Evolutionary conservation across 495 filamentous ascomycete genomes (phyloP).

Genomic region (Tuber microsphaerosporum): DNA sequence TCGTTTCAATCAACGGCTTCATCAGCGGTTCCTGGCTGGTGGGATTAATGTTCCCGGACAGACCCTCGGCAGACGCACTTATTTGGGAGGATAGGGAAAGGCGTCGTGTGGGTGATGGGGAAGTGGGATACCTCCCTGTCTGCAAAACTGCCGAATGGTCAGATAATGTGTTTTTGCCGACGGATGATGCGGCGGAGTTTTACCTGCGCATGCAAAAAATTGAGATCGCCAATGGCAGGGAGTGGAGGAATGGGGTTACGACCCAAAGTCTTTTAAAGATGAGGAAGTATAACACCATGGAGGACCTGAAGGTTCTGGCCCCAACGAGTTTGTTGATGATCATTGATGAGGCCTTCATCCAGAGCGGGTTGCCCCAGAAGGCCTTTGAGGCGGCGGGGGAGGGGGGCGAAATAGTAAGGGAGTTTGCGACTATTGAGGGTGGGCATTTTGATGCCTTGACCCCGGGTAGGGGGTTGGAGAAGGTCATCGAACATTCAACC

Average conservation of each 20-base stretch:
- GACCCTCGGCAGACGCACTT: neutral
- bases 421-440: slow-evolving; percentile 6
- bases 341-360: neutral
- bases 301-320: neutral
- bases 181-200: slow-evolving; percentile 3
- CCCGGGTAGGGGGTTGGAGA: neutral
- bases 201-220: slow-evolving; percentile 4
- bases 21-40: neutral
- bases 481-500: neutral
- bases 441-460: slow-evolving; percentile 6
- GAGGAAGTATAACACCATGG: neutral
- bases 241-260: slow-evolving; percentile 17
- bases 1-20: slow-evolving; percentile 9
- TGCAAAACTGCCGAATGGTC: neutral
- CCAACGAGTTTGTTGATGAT: slow-evolving; percentile 29
- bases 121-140: slow-evolving; percentile 9
- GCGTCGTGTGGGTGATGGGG: neutral
- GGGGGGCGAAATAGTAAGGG: neutral
- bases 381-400: neutral
- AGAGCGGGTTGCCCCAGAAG: neutral
- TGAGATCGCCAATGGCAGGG: neutral
- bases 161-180: neutral
- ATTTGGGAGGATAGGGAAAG: slow-evolving; percentile 11
- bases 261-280: slow-evolving; percentile 13
- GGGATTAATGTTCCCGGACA: neutral